Percentiles rank a stretch among this genome's conserved stretches.
Evolutionary conservation across 345 rosid species (phyloP).

Genomic region (Moringa oleifera): DNA sequence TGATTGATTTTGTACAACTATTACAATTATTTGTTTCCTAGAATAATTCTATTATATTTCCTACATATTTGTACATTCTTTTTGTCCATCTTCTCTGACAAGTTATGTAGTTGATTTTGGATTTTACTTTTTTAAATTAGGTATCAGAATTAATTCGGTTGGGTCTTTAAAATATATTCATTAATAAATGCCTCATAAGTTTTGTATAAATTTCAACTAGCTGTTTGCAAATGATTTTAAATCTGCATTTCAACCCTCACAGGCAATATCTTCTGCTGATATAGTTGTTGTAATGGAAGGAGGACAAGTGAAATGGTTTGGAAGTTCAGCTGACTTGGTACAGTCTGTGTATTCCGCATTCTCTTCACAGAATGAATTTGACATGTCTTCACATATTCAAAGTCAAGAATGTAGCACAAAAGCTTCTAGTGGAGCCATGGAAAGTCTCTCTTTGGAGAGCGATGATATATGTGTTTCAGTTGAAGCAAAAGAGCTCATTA

Average conservation of each 20-base stretch:
- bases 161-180: no score
- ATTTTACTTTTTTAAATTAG: no score
- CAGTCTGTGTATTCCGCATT: slow-evolving; percentile 39
- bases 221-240: not conserved
- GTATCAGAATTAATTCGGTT: no score
- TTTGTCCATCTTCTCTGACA: no score
- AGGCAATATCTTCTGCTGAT: slow-evolving; percentile 85
- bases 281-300: slow-evolving; percentile 72
- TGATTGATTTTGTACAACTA: no score
- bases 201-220: not conserved
- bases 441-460: slow-evolving; percentile 19
- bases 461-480: slow-evolving; percentile 25
- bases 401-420: slow-evolving; percentile 16
- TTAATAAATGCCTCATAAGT: no score
- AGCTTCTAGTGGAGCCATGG: slow-evolving; percentile 22
- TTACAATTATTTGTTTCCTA: no score
- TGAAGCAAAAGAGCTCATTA: slow-evolving; percentile 46
- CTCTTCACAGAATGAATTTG: slow-evolving; percentile 44
- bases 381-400: slow-evolving; percentile 25
- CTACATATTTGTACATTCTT: no score
- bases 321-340: slow-evolving; percentile 55
- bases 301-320: slow-evolving; percentile 72
- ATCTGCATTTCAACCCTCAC: slow-evolving; percentile 17
- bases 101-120: no score
- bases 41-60: no score